Percentiles rank a stretch among this genome's conserved stretches.
Evolutionary conservation across 31 red algal species (phyloP).

Genomic region (Asparagopsis taxiformis): DNA sequence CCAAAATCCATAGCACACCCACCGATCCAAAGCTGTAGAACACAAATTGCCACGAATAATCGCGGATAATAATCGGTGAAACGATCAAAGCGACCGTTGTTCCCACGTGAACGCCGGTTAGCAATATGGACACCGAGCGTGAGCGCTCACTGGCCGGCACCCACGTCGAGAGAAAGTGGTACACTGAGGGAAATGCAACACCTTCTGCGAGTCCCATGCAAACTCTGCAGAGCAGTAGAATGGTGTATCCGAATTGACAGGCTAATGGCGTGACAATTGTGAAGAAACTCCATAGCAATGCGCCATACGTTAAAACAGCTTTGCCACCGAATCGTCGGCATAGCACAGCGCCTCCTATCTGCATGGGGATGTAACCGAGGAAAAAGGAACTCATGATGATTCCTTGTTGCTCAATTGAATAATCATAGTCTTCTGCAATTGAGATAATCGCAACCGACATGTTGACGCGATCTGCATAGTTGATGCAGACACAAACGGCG

Average conservation of each 20-base stretch:
- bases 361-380: conserved; percentile 54
- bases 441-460: conserved; percentile 68
- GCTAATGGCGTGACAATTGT: conserved; percentile 54
- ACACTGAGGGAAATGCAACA: conserved; percentile 63
- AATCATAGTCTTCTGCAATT: conserved; percentile 44
- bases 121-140: conserved; percentile 27
- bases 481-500: conserved; percentile 52
- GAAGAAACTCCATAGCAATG: conserved; percentile 58
- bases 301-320: conserved; percentile 40
- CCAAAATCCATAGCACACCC: conserved; percentile 50
- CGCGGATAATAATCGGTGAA: conserved; percentile 53
- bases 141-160: conserved; percentile 50
- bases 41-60: conserved; percentile 43
- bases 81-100: conserved; percentile 60
- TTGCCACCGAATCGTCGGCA: conserved; percentile 65
- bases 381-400: conserved; percentile 62
- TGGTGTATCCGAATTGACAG: conserved; percentile 21
- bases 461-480: conserved; percentile 83
- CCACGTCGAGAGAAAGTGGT: conserved; percentile 64
- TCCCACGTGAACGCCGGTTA: conserved; percentile 47
- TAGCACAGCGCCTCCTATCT: conserved; percentile 57
- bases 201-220: conserved; percentile 59
- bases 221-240: conserved; percentile 44
- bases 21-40: conserved; percentile 59
- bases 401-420: conserved; percentile 25